phyloP scores from a whole-genome alignment of 2,329 filamentous ascomycete genomes.

The Alternaria angustiovoidea region DNA sequence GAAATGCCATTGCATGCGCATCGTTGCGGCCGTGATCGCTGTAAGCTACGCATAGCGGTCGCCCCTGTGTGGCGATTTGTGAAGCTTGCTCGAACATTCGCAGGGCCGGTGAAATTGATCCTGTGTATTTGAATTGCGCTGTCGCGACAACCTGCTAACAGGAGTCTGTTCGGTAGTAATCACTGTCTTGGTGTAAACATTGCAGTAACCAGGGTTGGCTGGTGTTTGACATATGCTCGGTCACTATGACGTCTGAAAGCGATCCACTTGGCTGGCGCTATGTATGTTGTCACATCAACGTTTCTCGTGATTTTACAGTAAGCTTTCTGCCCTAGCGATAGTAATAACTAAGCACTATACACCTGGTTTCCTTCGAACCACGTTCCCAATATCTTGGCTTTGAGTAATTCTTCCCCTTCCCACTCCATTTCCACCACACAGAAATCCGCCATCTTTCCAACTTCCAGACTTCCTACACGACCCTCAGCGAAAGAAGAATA shows the following conservation, averaged over 20 bases:
- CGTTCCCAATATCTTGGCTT: conserved; percentile 60
- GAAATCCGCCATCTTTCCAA: conserved; percentile 66
- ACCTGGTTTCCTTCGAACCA: conserved; percentile 60
- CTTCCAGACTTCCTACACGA: conserved; percentile 61
- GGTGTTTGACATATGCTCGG: not conserved
- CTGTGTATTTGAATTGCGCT: not conserved
- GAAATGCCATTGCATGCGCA: not conserved
- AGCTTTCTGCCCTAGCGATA: not conserved
- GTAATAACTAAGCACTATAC: conserved; percentile 18
- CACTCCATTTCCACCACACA: conserved; percentile 63
- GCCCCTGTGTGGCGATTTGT: not conserved
- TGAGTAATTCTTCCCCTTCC: conserved; percentile 57
- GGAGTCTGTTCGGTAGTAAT: not conserved
- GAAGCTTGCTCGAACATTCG: not conserved
- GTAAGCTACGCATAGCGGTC: not conserved
- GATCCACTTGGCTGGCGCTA: not conserved
- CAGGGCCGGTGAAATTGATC: not conserved
- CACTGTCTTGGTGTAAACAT: not conserved
- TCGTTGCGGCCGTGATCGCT: not conserved
- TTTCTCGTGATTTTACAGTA: not conserved
- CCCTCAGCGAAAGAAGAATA: conserved; percentile 67
- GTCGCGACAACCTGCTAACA: no score
- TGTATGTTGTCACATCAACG: not conserved
- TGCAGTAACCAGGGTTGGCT: not conserved
- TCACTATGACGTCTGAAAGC: not conserved